A percentile compares a stretch with the other conserved stretches of the same genome.
Evolutionary conservation across 495 filamentous ascomycete genomes (phyloP).

Genomic region (Aspergillus leporis): DNA sequence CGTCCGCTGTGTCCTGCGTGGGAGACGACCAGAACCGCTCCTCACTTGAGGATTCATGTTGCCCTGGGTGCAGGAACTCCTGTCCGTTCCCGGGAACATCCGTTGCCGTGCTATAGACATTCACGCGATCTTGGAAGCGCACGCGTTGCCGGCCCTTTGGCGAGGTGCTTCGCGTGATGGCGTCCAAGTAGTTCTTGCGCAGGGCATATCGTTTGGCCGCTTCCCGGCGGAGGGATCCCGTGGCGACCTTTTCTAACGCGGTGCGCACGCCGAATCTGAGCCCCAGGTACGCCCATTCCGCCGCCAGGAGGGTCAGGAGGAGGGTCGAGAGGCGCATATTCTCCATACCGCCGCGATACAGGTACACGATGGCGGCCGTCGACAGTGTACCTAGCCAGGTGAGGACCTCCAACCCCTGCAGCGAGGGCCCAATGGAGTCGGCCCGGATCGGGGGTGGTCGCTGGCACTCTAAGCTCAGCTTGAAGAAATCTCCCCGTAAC

Average conservation of each 20-base stretch:
- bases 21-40: slow-evolving; percentile 36
- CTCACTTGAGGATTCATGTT: slow-evolving; percentile 31
- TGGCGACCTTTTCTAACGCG: slow-evolving; percentile 73
- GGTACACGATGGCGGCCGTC: slow-evolving; percentile 78
- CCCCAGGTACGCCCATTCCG: slow-evolving; percentile 80
- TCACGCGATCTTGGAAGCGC: slow-evolving; percentile 42
- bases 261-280: slow-evolving; percentile 65
- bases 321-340: slow-evolving; percentile 71
- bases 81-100: slow-evolving; percentile 17
- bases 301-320: slow-evolving; percentile 74
- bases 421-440: slow-evolving; percentile 91
- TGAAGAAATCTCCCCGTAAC: slow-evolving; percentile 86
- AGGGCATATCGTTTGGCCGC: slow-evolving; percentile 68
- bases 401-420: slow-evolving; percentile 81
- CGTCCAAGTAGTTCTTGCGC: slow-evolving; percentile 65
- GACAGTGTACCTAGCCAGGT: slow-evolving; percentile 88
- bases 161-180: slow-evolving; percentile 17
- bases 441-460: slow-evolving; percentile 85
- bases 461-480: slow-evolving; percentile 85
- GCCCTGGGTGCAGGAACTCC: slow-evolving; percentile 24
- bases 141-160: slow-evolving; percentile 31
- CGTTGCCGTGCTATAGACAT: slow-evolving; percentile 31
- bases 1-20: slow-evolving; percentile 30
- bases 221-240: slow-evolving; percentile 74
- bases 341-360: slow-evolving; percentile 67